Evolutionary conservation across 2,329 filamentous ascomycete genomes (phyloP).

Genomic region (Fusarium praegraminearum): DNA sequence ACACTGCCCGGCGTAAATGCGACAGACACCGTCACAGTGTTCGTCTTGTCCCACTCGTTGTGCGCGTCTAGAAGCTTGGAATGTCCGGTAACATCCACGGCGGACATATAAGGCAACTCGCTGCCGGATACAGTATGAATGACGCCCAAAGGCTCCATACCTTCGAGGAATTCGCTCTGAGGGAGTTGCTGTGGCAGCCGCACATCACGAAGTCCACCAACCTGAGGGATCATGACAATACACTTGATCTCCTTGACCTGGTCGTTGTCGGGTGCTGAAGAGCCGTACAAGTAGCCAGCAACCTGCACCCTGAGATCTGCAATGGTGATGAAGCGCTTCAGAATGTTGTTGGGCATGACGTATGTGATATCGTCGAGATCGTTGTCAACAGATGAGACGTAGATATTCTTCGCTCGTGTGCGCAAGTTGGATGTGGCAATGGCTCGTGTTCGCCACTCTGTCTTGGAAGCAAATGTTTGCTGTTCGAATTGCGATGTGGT

Average conservation of each 20-base stretch:
- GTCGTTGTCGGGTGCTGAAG: conserved; percentile 91
- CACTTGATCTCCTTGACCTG: conserved; percentile 97
- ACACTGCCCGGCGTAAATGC: conserved; percentile 97
- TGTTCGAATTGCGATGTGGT: conserved; percentile 99
- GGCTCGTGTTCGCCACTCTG: conserved; percentile 96
- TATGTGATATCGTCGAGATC: conserved; percentile 93
- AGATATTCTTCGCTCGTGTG: conserved; percentile 96
- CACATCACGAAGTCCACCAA: conserved; percentile 91
- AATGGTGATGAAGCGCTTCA: conserved; percentile 98
- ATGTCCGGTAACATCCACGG: conserved; percentile 93
- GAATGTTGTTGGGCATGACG: conserved; percentile 98
- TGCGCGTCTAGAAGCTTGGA: conserved; percentile 89
- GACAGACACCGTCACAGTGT: conserved; percentile 93
- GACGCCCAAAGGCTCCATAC: conserved; percentile 89
- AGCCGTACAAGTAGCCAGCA: conserved; percentile 93
- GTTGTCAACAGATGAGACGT: conserved; percentile 95
- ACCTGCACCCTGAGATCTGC: conserved; percentile 97
- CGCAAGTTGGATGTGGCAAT: conserved; percentile 97
- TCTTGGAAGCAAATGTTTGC: conserved; percentile 97
- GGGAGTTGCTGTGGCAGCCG: conserved; percentile 91
- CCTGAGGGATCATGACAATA: conserved; percentile 97
- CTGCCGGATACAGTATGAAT: conserved; percentile 97
- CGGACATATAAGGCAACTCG: conserved; percentile 96
- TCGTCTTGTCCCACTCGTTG: conserved; percentile 74
- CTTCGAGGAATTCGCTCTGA: conserved; percentile 88